Evolutionary conservation across 75 land plant genomes (phyloP).

Genomic region (Cunninghamia lanceolata): DNA sequence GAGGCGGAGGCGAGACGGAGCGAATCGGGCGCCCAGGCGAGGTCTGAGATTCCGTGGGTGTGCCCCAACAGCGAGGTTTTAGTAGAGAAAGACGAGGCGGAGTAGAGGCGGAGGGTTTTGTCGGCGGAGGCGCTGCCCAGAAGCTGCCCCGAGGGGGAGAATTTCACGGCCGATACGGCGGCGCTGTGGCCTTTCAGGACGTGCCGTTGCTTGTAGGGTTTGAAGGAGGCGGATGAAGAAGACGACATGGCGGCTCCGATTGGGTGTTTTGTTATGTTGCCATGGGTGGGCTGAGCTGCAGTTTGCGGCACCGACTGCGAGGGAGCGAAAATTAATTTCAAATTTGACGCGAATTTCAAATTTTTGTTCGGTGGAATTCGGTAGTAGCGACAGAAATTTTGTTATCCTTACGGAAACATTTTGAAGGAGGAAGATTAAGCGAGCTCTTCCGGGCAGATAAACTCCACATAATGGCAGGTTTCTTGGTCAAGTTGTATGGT

Average conservation of each 20-base stretch:
- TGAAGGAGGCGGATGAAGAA: not conserved
- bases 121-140: not conserved
- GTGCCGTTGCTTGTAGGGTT: constrained; percentile 1
- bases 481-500: no score
- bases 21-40: not conserved
- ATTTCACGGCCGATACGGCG: not conserved
- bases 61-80: not conserved
- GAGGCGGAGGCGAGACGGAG: not conserved
- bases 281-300: not conserved
- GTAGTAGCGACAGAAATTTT: no score
- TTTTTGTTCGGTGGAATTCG: no score
- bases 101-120: not conserved
- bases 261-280: not conserved
- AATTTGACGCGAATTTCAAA: no score
- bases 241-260: not conserved
- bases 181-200: not conserved
- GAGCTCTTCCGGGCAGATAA: no score
- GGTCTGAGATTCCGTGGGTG: not conserved
- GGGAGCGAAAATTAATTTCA: no score
- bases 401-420: no score
- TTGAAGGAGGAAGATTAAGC: no score
- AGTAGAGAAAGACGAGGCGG: not conserved
- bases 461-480: no score
- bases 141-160: not conserved
- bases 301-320: no score